Conservation (phyloP, 2,329 filamentous ascomycete species). For the Plectosphaerella cucumerina region DNA sequence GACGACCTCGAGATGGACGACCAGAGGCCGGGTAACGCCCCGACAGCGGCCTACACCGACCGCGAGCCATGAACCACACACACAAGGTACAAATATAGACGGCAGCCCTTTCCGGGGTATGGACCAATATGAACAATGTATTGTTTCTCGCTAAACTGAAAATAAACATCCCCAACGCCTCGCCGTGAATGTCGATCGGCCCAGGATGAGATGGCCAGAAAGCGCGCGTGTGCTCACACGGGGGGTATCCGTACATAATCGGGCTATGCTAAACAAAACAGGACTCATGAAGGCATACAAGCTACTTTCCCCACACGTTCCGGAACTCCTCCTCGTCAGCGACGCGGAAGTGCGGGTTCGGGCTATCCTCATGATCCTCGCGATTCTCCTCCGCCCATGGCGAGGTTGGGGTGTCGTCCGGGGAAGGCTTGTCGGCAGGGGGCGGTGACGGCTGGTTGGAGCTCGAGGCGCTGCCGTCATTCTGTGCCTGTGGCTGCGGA, state of each 20-base stretch:
- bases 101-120: no score
- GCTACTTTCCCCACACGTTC: conserved; percentile 36
- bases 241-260: conserved; percentile 4
- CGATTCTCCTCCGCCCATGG: conserved; percentile 12
- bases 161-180: conserved; percentile 2
- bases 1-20: neutral
- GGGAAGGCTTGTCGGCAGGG: neutral
- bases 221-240: neutral
- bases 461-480: neutral
- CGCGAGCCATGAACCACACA: neutral
- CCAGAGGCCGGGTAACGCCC: neutral
- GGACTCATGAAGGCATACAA: conserved; percentile 1
- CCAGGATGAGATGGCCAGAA: neutral
- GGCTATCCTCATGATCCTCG: conserved; percentile 6
- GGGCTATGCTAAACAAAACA: conserved; percentile 6
- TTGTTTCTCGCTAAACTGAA: no score
- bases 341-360: conserved; percentile 13
- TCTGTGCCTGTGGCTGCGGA: neutral
- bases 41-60: neutral
- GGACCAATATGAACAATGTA: no score
- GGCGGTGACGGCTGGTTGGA: neutral
- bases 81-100: neutral
- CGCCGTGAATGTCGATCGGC: neutral
- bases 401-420: conserved; percentile 6
- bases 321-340: conserved; percentile 38